Percentiles rank a stretch among this genome's conserved stretches.
Conservation (phyloP, 1,139 yeast species). For the Hansenula sp. region DNA sequence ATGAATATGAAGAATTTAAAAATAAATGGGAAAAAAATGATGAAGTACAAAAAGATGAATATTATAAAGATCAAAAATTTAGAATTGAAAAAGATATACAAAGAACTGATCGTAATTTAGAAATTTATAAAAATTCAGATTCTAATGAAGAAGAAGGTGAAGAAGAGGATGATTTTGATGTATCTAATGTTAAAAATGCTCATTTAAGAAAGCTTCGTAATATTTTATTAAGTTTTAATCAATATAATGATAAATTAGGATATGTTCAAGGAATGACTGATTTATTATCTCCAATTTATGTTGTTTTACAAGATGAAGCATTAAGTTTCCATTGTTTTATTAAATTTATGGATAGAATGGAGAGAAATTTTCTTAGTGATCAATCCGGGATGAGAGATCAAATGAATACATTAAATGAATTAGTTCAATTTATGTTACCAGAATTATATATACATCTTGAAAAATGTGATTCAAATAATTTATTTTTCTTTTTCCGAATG, state of each 20-base stretch:
- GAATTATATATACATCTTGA: constrained; percentile 76
- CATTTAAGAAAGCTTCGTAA: constrained; percentile 72
- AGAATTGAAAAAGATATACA: constrained; percentile 93
- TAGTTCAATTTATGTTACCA: constrained; percentile 87
- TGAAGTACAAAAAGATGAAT: constrained; percentile 58
- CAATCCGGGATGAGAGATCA: constrained; percentile 92
- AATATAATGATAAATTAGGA: constrained; percentile 77
- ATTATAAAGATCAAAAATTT: constrained; percentile 83
- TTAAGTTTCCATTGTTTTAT: constrained; percentile 86
- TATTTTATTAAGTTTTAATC: constrained; percentile 81
- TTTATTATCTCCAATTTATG: constrained; percentile 80
- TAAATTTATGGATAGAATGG: constrained; percentile 92
- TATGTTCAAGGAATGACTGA: constrained; percentile 99
- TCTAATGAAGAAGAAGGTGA: constrained; percentile 28
- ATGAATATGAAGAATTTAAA: constrained; percentile 63
- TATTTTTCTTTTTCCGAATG: constrained; percentile 94
- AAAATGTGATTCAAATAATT: constrained; percentile 81
- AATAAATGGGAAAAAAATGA: constrained; percentile 59
- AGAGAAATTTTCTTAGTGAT: constrained; percentile 85
- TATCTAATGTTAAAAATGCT: constrained; percentile 56
- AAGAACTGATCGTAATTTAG: constrained; percentile 80
- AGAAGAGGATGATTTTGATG: constrained; percentile 44
- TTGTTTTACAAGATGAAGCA: constrained; percentile 68
- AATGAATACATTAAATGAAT: constrained; percentile 74
- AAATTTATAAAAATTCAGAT: constrained; percentile 50